phyloP scores from a whole-genome alignment of 768 basidiomycete species.

The Clitopilus hobsonii region DNA sequence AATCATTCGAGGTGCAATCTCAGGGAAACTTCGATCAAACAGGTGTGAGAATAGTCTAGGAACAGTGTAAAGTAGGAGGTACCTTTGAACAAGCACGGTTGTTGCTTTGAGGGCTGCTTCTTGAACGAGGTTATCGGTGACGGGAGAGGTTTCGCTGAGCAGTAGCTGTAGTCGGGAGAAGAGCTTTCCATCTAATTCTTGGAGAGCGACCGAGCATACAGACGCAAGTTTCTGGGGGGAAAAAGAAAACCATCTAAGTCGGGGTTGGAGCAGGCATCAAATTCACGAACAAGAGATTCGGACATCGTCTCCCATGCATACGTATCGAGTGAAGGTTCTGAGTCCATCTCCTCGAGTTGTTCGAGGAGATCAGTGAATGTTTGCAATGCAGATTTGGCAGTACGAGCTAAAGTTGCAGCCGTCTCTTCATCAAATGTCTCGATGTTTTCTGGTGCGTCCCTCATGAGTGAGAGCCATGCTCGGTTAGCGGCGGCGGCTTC shows the following conservation, averaged over 20 bases:
- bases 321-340: slow-evolving; percentile 75
- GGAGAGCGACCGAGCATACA: slow-evolving; percentile 70
- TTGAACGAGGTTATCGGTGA: slow-evolving; percentile 80
- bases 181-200: slow-evolving; percentile 63
- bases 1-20: slow-evolving; percentile 70
- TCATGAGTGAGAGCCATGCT: slow-evolving; percentile 71
- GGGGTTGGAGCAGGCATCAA: background rate
- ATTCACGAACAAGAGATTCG: slow-evolving; percentile 66
- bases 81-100: slow-evolving; percentile 83
- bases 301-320: slow-evolving; percentile 94
- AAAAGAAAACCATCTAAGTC: background rate
- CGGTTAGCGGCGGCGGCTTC: slow-evolving; percentile 84
- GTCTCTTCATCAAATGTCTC: slow-evolving; percentile 24
- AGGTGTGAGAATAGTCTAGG: background rate
- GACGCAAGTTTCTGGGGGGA: slow-evolving; percentile 73
- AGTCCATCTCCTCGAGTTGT: slow-evolving; percentile 81
- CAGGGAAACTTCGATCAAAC: slow-evolving; percentile 58
- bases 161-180: slow-evolving; percentile 67
- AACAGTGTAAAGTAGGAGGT: background rate
- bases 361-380: slow-evolving; percentile 73
- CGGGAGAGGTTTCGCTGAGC: slow-evolving; percentile 75
- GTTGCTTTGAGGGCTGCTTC: slow-evolving; percentile 87
- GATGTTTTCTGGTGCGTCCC: slow-evolving; percentile 28
- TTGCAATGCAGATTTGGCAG: slow-evolving; percentile 61
- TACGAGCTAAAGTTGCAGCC: slow-evolving; percentile 34